Base-by-base conservation (phyloP, 768 basidiomycete genomes). In the Trametes cinnabarina region DNA sequence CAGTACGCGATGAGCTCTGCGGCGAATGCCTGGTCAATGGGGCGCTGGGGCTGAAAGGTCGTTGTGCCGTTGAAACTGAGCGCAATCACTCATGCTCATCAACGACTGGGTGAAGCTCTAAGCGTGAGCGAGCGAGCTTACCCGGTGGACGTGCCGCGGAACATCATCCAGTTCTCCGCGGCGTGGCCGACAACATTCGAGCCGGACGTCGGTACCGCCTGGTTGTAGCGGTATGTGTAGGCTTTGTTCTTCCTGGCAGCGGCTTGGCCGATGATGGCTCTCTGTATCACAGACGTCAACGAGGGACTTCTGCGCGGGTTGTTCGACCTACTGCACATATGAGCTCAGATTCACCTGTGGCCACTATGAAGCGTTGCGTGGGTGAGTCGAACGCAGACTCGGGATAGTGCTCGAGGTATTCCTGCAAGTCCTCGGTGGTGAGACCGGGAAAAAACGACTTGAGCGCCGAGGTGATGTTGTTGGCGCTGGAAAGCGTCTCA, bases 81-180 rank as follows among this genome's bases (percentile, higher is more conserved):
- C 14, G 12, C 19, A 37, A 15, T 19, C 25, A n/a, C 6, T 23
- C 5, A 17, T 34, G 40, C 15, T n/a, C 28, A 32, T 22, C 37
- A 15, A 6, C 23, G 30, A 14, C 32, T 35, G 47, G 3, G 17
- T 17, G 10, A 5, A 23, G 47, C n/a, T n/a, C n/a, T n/a, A n/a
- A n/a, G n/a, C 49, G 30, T 22, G 46, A 48, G 11, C 12, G 14
- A 30, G 47, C 20, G 35, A 10, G 63, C 74, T 19, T 64, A 84
- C 86, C 85, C 85, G 28, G 84, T 84, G 56, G 80, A 81, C 1
- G 75, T 79, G 1, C 86, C 85, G 20, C 69, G 67, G 72, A 84
- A 85, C 84, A 86, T 82, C 82, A 84, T 85, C 80, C 81, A 85
- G 63, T 86, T 85, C 66, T 84, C 85, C 0, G 85, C 76, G 7